A percentile compares a stretch with the other conserved stretches of the same genome.
phyloP scores from a whole-genome alignment of 2,329 filamentous ascomycete genomes.

The Ophiocordyceps robertsii region DNA sequence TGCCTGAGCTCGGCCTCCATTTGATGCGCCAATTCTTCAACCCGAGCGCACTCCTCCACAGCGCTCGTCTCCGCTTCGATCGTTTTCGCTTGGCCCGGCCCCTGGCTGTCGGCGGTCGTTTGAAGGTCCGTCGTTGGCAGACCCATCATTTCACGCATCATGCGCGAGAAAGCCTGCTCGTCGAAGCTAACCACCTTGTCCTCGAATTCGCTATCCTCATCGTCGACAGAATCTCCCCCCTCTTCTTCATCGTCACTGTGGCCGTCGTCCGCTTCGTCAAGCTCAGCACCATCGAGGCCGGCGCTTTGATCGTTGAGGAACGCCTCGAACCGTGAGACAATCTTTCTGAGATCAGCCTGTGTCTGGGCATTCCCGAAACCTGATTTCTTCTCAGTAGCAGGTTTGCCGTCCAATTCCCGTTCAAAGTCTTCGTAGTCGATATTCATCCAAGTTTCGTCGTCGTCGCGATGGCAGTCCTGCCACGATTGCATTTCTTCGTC shows the following conservation, averaged over 20 bases:
- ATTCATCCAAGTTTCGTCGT: conserved; percentile 83
- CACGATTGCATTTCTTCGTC: conserved; percentile 62
- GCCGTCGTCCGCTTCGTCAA: conserved; percentile 60
- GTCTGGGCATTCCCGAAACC: conserved; percentile 53
- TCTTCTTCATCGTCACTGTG: conserved; percentile 33
- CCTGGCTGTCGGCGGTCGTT: neutral
- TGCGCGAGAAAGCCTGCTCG: conserved; percentile 68
- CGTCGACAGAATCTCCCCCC: conserved; percentile 29
- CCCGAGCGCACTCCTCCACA: conserved; percentile 42
- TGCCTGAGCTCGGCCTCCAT: conserved; percentile 55
- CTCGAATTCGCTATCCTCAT: conserved; percentile 48
- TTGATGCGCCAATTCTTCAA: conserved; percentile 49
- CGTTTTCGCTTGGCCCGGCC: neutral
- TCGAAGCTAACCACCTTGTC: conserved; percentile 70
- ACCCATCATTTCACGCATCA: conserved; percentile 92
- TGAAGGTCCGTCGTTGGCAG: conserved; percentile 22
- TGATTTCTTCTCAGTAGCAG: conserved; percentile 15
- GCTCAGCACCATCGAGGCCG: conserved; percentile 63
- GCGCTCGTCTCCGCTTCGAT: neutral
- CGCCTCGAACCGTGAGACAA: conserved; percentile 84
- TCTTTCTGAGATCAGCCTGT: conserved; percentile 71
- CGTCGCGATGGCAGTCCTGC: conserved; percentile 48
- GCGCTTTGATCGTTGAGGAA: conserved; percentile 81
- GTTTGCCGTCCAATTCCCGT: conserved; percentile 50
- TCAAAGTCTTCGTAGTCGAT: conserved; percentile 88